Percentiles rank a stretch among this genome's conserved stretches.
Evolutionary conservation across 176 grass and related monocot genomes (phyloP).

Genomic region (Oryza brachyantha): DNA sequence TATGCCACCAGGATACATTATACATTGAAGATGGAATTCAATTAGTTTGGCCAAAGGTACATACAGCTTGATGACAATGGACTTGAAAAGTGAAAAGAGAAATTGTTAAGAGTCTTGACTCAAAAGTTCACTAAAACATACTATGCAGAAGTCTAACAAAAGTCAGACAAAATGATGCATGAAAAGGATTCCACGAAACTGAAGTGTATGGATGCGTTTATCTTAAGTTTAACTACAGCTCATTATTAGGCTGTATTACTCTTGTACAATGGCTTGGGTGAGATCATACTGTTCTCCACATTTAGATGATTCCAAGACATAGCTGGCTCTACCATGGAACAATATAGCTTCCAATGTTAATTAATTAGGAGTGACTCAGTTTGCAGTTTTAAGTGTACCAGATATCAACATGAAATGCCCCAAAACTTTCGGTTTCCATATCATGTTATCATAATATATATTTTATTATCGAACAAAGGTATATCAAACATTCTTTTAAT

Average conservation of each 20-base stretch:
- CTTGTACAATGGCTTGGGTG: background rate
- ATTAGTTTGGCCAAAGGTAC: constrained; percentile 1
- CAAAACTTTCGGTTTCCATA: background rate
- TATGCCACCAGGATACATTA: constrained; percentile 13
- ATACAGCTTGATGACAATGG: background rate
- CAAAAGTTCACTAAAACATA: background rate
- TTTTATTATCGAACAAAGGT: background rate
- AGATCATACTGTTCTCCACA: background rate
- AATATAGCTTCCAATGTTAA: background rate
- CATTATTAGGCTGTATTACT: background rate
- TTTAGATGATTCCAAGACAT: constrained; percentile 6
- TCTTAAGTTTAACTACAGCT: background rate
- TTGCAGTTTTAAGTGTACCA: too few species aligned
- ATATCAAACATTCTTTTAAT: constrained; percentile 2
- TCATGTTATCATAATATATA: background rate
- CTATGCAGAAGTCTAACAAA: background rate
- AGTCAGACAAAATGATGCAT: background rate
- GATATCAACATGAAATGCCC: too few species aligned
- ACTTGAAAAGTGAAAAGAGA: background rate
- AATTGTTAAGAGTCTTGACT: background rate
- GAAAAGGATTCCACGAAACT: background rate
- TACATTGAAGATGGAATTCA: background rate
- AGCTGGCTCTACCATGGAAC: background rate
- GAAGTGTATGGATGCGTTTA: background rate
- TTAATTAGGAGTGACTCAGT: background rate